Conservation (phyloP, 2,329 filamentous ascomycete genomes). For the Colletotrichum plurivorum region DNA sequence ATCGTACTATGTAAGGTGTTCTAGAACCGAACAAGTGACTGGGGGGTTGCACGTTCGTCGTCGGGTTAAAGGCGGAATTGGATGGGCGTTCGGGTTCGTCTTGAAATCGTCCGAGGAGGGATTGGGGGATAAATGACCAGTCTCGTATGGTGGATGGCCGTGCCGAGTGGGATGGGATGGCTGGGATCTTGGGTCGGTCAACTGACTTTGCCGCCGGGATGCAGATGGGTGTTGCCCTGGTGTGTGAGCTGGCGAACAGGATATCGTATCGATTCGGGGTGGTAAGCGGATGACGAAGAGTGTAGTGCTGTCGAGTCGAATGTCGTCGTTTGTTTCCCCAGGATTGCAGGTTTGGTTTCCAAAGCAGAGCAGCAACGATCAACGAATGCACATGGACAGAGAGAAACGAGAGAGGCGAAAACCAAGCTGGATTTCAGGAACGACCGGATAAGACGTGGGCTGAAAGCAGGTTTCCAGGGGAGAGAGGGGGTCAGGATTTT, state of each 20-base stretch:
- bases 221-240: background rate
- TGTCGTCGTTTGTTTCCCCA: no score
- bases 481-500: no score
- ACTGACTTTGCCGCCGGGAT: constrained; percentile 1
- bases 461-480: constrained; percentile 13
- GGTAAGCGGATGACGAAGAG: background rate
- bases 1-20: background rate
- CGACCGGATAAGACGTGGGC: background rate
- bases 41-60: background rate
- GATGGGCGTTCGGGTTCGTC: background rate
- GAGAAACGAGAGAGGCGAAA: background rate
- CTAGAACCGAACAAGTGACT: background rate
- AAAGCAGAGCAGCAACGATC: background rate
- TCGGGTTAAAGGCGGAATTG: background rate
- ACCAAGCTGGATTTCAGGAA: background rate
- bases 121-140: background rate
- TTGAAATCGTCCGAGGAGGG: background rate
- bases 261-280: background rate
- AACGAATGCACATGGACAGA: background rate
- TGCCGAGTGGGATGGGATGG: background rate
- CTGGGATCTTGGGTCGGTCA: background rate
- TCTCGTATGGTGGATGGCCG: background rate
- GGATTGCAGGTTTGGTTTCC: no score
- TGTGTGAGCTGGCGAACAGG: background rate
- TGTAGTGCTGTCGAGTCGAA: no score